Evolutionary conservation across 2,329 filamentous ascomycete species (phyloP).

Genomic region (Aspergillus pseudoterreus): DNA sequence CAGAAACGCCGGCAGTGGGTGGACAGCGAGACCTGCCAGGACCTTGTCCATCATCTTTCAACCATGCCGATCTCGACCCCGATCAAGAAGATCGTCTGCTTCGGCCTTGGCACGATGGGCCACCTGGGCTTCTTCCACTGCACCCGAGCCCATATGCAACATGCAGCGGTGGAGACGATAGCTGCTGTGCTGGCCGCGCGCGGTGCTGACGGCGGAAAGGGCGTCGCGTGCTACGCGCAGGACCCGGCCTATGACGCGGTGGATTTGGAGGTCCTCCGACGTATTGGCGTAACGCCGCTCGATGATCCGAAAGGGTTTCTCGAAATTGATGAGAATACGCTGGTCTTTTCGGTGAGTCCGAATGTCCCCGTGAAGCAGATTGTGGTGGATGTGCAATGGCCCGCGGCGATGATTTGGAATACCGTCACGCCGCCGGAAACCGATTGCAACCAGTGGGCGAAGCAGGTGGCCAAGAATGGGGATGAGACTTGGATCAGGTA

Average conservation of each 20-base stretch:
- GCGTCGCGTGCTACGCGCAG: slow-evolving; percentile 23
- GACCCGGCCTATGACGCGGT: slow-evolving; percentile 24
- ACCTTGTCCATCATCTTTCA: slow-evolving; percentile 11
- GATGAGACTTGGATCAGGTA: slow-evolving; percentile 17
- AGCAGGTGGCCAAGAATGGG: slow-evolving; percentile 9
- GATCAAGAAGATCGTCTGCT: slow-evolving; percentile 22
- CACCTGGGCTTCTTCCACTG: slow-evolving; percentile 1
- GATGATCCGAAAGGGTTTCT: slow-evolving; percentile 35
- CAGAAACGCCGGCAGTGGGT: slow-evolving; percentile 15
- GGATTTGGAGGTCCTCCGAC: slow-evolving; percentile 15
- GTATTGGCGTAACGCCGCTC: slow-evolving; percentile 18
- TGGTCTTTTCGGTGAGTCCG: slow-evolving; percentile 34
- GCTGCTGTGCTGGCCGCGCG: slow-evolving; percentile 11
- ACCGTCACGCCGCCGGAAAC: slow-evolving; percentile 8
- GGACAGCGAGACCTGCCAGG: slow-evolving; percentile 14
- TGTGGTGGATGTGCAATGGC: slow-evolving; percentile 37
- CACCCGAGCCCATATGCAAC: slow-evolving; percentile 17
- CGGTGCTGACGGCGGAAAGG: not conserved
- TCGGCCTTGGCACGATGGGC: slow-evolving; percentile 20
- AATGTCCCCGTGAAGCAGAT: slow-evolving; percentile 36
- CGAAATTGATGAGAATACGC: slow-evolving; percentile 34
- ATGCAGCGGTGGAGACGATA: slow-evolving; percentile 22
- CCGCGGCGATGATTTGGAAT: slow-evolving; percentile 29
- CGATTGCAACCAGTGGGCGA: slow-evolving; percentile 11
- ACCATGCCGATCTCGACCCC: not conserved